Evolutionary conservation across 441 rosid species (phyloP).

Genomic region (Adansonia grandidieri): DNA sequence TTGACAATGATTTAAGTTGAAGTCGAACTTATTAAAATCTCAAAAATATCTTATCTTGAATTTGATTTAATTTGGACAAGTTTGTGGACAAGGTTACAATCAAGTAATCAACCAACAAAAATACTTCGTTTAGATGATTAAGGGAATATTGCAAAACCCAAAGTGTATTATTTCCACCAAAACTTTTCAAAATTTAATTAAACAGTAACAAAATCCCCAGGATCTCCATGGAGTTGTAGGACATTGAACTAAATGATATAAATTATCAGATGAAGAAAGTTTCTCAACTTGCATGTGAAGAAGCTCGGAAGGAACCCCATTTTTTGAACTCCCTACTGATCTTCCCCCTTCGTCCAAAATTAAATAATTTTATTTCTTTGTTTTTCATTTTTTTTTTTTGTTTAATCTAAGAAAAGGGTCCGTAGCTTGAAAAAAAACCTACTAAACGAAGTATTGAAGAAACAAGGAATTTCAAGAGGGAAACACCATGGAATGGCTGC

Average conservation of each 20-base stretch:
- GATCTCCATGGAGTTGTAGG: not conserved
- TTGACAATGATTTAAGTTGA: too few species aligned
- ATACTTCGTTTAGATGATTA: too few species aligned
- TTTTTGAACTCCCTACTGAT: not conserved
- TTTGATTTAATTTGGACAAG: too few species aligned
- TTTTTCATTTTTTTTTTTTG: too few species aligned
- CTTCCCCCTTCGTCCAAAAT: not conserved
- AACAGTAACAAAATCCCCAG: not conserved
- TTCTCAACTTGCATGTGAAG: not conserved
- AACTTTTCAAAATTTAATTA: not conserved
- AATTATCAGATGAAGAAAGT: not conserved
- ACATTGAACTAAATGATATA: not conserved
- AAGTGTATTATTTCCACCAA: not conserved
- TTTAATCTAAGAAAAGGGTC: not conserved
- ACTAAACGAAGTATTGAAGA: not conserved
- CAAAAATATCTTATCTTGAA: too few species aligned
- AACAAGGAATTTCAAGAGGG: constrained; percentile 6
- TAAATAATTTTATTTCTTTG: too few species aligned
- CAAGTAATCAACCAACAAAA: too few species aligned
- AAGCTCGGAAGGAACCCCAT: not conserved
- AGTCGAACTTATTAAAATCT: too few species aligned
- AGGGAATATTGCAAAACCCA: not conserved
- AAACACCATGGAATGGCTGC: not conserved
- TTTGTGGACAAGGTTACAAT: too few species aligned
- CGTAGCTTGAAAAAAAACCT: too few species aligned